Evolutionary conservation across 139 green algal species (phyloP), one percentile per base, ranked within the genome.

Genomic region (Eudorina sp.): DNA sequence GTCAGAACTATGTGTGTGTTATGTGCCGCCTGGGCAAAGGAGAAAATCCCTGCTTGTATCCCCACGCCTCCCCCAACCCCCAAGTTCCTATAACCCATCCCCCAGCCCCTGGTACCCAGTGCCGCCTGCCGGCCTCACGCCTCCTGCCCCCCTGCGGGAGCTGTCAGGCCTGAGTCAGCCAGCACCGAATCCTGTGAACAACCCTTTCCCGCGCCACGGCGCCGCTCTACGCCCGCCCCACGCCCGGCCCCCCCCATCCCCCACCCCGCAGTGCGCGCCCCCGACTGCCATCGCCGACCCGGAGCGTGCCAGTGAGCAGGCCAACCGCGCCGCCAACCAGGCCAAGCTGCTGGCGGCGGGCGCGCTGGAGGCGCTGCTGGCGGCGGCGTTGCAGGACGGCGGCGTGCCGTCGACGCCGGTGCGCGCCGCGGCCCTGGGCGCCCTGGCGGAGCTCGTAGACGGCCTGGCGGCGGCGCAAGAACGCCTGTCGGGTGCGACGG

Each of bases 321-420:
- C 85, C 16, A 92, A 92, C 70, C 34, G 92, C 36, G 19, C 75
- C 0, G 92, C 92, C 40, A 95, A 93, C 78, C 92, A 95, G 82
- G 90, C 84, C 25, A 64, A 89, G 34, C 79, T 96, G 31, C 45
- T 93, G 53, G 48, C 83, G 31, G 68, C 69, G 19, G 92, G 92
- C 18, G 64, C 90, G 31, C 48, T 94, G 64, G 84, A 89, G 14
- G 64, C 89, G 41, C 84, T 96, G 82, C 38, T 90, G 4, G 80
- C 38, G 16, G 88, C 93, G 58, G 86, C 81, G 9, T 25, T 93
- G 21, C 69, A 62, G 11, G 64, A 62, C 0, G 88, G 90, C 34
- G 91, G 93, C 48, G 73, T 91, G 48, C 40, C 88, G 1, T 92
- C 89, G 27, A 25, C 83, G 38, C 88, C 82, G 27, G 89, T 95